Conservation (phyloP, 2,329 filamentous ascomycete genomes). For the Fusarium nanum region DNA sequence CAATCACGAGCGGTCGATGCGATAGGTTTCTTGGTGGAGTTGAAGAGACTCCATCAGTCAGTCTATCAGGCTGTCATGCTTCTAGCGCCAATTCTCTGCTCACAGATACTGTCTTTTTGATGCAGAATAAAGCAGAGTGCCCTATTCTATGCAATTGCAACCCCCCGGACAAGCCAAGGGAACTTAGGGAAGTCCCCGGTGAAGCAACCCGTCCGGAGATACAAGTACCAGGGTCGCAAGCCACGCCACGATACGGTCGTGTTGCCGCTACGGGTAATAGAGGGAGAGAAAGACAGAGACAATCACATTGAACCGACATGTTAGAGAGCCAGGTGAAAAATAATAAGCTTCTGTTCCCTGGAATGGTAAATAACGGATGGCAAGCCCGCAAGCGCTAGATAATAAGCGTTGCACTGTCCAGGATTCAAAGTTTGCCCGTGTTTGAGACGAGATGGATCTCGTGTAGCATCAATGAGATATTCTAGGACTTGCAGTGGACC, state of each 20-base stretch:
- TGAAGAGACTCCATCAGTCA: constrained; percentile 12
- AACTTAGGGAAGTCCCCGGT: constrained; percentile 35
- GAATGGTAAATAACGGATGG: constrained; percentile 43
- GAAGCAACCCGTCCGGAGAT: constrained; percentile 38
- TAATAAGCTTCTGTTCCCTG: constrained; percentile 27
- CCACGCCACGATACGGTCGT: constrained; percentile 14
- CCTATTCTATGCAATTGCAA: constrained; percentile 31
- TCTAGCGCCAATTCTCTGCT: not conserved
- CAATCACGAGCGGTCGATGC: constrained; percentile 9
- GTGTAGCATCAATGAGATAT: constrained; percentile 13
- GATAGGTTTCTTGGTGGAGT: constrained; percentile 7
- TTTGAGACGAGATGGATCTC: constrained; percentile 26
- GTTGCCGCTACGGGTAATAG: constrained; percentile 27
- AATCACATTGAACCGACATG: not conserved
- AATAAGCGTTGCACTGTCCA: constrained; percentile 19
- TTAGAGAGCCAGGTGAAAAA: not conserved
- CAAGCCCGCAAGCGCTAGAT: constrained; percentile 41
- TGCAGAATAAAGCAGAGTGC: constrained; percentile 37
- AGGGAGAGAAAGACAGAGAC: not conserved
- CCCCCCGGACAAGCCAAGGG: constrained; percentile 40
- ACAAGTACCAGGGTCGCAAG: constrained; percentile 32
- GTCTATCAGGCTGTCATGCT: not conserved
- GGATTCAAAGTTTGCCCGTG: constrained; percentile 21
- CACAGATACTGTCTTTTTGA: constrained; percentile 6
- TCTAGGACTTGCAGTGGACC: constrained; percentile 8